Evolutionary conservation across 305 asterid species (phyloP).

Genomic region (Coffea humblotiana): DNA sequence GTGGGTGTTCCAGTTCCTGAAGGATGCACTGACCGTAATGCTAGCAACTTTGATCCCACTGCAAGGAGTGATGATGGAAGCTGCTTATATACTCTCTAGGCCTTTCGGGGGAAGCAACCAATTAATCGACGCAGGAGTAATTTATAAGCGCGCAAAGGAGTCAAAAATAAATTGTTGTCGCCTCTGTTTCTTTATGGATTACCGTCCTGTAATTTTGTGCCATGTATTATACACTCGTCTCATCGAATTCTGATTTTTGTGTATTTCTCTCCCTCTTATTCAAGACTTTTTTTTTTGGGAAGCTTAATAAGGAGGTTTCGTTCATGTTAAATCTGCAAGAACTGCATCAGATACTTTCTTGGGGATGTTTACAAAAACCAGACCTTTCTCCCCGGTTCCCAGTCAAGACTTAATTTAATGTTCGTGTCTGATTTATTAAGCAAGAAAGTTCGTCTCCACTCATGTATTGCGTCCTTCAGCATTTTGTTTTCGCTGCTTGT

Average conservation of each 20-base stretch:
- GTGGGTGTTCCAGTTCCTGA: constrained; percentile 46
- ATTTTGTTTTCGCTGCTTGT: neutral
- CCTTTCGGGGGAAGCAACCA: neutral
- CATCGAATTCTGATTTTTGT: neutral
- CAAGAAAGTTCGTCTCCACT: neutral
- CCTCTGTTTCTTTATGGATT: neutral
- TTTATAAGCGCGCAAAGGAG: constrained; percentile 3
- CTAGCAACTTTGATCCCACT: constrained; percentile 59
- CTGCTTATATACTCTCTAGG: constrained; percentile 40
- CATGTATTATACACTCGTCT: neutral
- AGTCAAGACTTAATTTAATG: neutral
- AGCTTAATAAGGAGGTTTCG: too few species aligned
- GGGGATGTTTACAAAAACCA: too few species aligned
- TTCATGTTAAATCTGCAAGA: too few species aligned
- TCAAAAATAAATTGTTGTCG: neutral
- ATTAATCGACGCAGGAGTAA: constrained; percentile 4
- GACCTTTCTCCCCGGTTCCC: too few species aligned
- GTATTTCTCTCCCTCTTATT: neutral
- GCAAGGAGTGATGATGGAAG: constrained; percentile 66
- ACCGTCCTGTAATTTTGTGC: constrained; percentile 10
- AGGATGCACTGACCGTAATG: constrained; percentile 59
- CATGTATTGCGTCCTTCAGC: neutral
- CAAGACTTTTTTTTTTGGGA: neutral
- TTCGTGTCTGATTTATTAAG: neutral
- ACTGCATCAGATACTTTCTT: too few species aligned